phyloP scores from a whole-genome alignment of 2,329 filamentous ascomycete genomes.

The Botrytis tulipae region DNA sequence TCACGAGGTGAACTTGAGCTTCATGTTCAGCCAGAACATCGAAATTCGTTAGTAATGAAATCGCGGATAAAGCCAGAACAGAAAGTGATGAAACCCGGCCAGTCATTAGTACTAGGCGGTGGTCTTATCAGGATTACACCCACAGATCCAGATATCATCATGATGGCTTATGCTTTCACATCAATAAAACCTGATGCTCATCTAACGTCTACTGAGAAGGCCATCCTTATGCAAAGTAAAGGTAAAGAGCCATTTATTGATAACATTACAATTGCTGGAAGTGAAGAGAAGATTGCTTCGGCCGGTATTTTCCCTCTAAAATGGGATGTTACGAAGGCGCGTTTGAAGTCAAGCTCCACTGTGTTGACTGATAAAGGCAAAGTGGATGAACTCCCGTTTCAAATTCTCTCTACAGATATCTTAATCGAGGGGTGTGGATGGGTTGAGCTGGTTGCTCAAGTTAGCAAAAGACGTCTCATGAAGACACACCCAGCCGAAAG shows the following conservation, averaged over 20 bases:
- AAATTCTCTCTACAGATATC: slow-evolving; percentile 77
- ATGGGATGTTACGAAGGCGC: slow-evolving; percentile 79
- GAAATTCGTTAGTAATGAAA: slow-evolving; percentile 73
- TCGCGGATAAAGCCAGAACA: slow-evolving; percentile 72
- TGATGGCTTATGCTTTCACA: slow-evolving; percentile 85
- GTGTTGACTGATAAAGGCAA: slow-evolving; percentile 61
- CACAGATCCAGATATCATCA: slow-evolving; percentile 57
- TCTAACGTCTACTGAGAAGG: slow-evolving; percentile 76
- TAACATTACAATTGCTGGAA: slow-evolving; percentile 60
- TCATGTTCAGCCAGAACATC: slow-evolving; percentile 66
- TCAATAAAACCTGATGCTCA: slow-evolving; percentile 65
- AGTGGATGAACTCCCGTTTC: slow-evolving; percentile 72
- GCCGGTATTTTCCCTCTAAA: slow-evolving; percentile 74
- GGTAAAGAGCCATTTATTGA: slow-evolving; percentile 57
- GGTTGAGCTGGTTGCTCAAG: slow-evolving; percentile 83
- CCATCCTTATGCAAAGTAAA: slow-evolving; percentile 68
- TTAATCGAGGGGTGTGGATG: slow-evolving; percentile 91
- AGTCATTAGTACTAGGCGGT: slow-evolving; percentile 74
- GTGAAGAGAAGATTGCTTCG: slow-evolving; percentile 57
- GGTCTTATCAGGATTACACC: slow-evolving; percentile 88
- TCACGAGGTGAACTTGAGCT: slow-evolving; percentile 69
- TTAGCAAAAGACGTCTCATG: slow-evolving; percentile 55
- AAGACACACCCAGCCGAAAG: neutral
- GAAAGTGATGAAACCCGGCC: slow-evolving; percentile 67
- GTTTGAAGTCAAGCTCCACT: slow-evolving; percentile 70